These are phyloP conservation scores for Solanum dulcamara DNA, from an alignment of 257 asterid genomes.

Conservation along the genomic window DNA sequence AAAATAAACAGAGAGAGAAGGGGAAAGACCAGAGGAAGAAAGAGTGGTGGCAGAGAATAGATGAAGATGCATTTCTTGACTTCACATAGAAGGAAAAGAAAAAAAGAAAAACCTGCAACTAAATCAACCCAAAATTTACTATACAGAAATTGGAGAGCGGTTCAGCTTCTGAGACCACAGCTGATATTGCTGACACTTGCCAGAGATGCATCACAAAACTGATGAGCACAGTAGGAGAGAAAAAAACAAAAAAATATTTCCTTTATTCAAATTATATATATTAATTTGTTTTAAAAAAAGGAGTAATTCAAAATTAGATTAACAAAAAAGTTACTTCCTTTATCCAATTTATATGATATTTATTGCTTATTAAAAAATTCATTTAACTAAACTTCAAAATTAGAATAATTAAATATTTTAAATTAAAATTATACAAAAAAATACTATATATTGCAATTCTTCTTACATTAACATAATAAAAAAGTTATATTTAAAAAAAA, in stretches of 20 bases:
- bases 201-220: neutral
- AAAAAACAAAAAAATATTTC: neutral
- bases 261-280: too few relatives aligned
- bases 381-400: neutral
- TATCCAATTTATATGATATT: neutral
- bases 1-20: neutral
- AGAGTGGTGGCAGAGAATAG: neutral
- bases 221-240: neutral
- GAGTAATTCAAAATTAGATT: neutral
- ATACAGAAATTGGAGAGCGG: neutral
- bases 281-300: neutral
- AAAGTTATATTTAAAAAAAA: too few relatives aligned
- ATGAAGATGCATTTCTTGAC: slow-evolving; percentile 15
- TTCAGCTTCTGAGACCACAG: neutral
- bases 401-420: neutral
- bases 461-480: too few relatives aligned
- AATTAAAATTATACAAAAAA: neutral
- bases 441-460: too few relatives aligned
- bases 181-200: slow-evolving; percentile 1
- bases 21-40: slow-evolving; percentile 2
- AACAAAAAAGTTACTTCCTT: neutral
- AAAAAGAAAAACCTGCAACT: slow-evolving; percentile 3
- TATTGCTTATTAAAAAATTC: neutral
- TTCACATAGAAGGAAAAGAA: slow-evolving; percentile 1
- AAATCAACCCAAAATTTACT: neutral